A percentile compares a stretch with the other conserved stretches of the same genome.
Conservation (phyloP, 305 asterid genomes). For the Caryopteris hybrid region DNA sequence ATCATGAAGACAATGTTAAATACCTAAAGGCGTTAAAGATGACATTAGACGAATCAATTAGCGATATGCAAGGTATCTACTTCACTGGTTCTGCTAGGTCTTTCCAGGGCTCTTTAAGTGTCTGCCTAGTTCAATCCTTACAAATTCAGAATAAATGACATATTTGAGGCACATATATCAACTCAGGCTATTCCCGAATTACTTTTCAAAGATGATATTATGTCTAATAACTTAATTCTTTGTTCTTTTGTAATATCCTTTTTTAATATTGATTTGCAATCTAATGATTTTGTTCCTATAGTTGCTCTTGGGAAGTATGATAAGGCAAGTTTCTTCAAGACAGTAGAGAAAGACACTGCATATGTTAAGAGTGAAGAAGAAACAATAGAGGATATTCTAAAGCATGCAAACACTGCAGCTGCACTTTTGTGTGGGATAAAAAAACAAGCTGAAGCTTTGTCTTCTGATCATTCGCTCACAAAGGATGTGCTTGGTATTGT, state of each 20-base stretch:
- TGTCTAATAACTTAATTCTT: conserved; percentile 3
- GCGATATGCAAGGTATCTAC: conserved; percentile 48
- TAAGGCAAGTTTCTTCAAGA: conserved; percentile 18
- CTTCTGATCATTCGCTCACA: conserved; percentile 32
- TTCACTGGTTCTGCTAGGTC: background rate
- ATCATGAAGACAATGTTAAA: conserved; percentile 51
- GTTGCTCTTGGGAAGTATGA: conserved; percentile 47
- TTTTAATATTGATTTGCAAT: conserved; percentile 9
- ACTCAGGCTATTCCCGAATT: background rate
- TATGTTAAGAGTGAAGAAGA: conserved; percentile 33
- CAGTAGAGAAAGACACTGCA: conserved; percentile 24
- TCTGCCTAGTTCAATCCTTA: background rate
- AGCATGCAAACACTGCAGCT: conserved; percentile 57
- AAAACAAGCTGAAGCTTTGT: conserved; percentile 32
- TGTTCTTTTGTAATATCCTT: background rate
- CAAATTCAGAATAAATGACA: background rate
- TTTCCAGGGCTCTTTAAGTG: background rate
- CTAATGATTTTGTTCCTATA: conserved; percentile 26
- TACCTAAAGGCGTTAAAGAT: conserved; percentile 39
- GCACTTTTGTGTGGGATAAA: conserved; percentile 43
- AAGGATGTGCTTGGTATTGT: conserved; percentile 68
- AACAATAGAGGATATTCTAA: conserved; percentile 39
- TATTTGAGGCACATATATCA: background rate
- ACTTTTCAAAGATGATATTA: background rate
- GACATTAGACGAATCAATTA: conserved; percentile 45